Evolutionary conservation across 2,329 filamentous ascomycete genomes (phyloP).

Genomic region (Ophiostoma populinum): DNA sequence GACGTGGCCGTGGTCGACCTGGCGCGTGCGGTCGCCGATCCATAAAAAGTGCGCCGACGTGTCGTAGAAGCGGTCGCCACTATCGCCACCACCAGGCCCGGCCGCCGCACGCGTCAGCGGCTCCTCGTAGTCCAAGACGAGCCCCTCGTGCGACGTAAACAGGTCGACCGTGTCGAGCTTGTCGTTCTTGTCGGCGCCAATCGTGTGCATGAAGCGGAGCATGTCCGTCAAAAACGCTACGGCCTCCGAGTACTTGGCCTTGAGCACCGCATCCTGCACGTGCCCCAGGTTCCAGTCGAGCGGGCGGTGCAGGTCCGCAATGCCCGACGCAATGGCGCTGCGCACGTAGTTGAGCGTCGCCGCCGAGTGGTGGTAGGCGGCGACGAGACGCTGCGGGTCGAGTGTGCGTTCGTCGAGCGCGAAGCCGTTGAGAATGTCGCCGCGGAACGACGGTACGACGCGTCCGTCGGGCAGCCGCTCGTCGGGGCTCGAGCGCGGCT

Average conservation of each 20-base stretch:
- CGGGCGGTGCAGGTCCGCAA: slow-evolving; percentile 85
- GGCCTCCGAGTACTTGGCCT: slow-evolving; percentile 71
- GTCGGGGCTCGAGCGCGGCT: slow-evolving; percentile 76
- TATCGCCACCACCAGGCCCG: background rate
- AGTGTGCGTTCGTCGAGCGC: slow-evolving; percentile 56
- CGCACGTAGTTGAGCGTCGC: slow-evolving; percentile 89
- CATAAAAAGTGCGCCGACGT: slow-evolving; percentile 95
- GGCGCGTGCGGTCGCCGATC: slow-evolving; percentile 92
- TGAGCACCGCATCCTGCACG: slow-evolving; percentile 66
- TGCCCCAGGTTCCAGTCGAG: slow-evolving; percentile 92
- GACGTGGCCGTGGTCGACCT: slow-evolving; percentile 83
- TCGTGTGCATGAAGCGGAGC: slow-evolving; percentile 82
- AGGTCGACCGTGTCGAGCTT: slow-evolving; percentile 85
- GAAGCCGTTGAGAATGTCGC: slow-evolving; percentile 90
- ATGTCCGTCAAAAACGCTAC: slow-evolving; percentile 79
- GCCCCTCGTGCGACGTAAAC: slow-evolving; percentile 87
- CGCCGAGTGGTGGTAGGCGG: slow-evolving; percentile 89
- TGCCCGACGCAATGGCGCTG: slow-evolving; percentile 65
- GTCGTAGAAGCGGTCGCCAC: slow-evolving; percentile 51
- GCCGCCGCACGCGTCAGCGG: slow-evolving; percentile 51
- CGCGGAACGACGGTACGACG: slow-evolving; percentile 77
- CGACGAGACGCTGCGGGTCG: slow-evolving; percentile 69
- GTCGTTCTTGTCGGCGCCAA: slow-evolving; percentile 72
- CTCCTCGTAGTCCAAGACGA: slow-evolving; percentile 89
- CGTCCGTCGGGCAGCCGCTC: slow-evolving; percentile 59